Evolutionary conservation across 2,329 filamentous ascomycete species (phyloP), one percentile per base, ranked within the genome.

Genomic region (Verticillium longisporum): DNA sequence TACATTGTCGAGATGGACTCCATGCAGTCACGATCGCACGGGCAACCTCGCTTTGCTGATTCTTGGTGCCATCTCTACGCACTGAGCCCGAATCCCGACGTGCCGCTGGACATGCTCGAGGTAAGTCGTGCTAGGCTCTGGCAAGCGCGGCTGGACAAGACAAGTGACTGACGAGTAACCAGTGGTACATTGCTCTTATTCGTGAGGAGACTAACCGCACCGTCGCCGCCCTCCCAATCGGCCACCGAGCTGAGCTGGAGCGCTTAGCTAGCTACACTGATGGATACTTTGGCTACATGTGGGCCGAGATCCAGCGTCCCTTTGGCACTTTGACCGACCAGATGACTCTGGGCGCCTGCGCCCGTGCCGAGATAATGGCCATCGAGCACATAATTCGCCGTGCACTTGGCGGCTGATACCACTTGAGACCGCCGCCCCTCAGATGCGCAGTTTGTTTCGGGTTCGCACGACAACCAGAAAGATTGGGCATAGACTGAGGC

Each of bases 101-200:
- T 75, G 38, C 78, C 81, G 0, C 66, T 76, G 14, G 85, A 88
- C 66, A 69, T 87, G 2, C 69, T 87, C 26, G 79, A 86, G 73
- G 84, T 84, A 75, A 69, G 78, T 34, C 14, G 33, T 33, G 11
- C 11, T 21, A 4, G 0, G n/a, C 11, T 2, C 5, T n/a, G 18
- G 6, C 15, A 50, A 7, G 9, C 3, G 9, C 9, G n/a, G 38
- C 6, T 45, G 38, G n/a, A 45, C 26, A 26, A 26, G 26, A 15
- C n/a, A 50, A 26, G 41, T 13, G 41, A 21, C n/a, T 50, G 7
- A 50, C 41, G 7, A 50, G n/a, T 5, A 18, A 10, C 41, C 57
- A 86, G 83, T 87, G 78, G 75, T 87, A 86, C 71, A 80, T 86
- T 60, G 72, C 75, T 15, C 62, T 84, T 31, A 80, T 87, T 61